phyloP scores from a whole-genome alignment of 2,329 filamentous ascomycete genomes.

The Cladosporium velox region DNA sequence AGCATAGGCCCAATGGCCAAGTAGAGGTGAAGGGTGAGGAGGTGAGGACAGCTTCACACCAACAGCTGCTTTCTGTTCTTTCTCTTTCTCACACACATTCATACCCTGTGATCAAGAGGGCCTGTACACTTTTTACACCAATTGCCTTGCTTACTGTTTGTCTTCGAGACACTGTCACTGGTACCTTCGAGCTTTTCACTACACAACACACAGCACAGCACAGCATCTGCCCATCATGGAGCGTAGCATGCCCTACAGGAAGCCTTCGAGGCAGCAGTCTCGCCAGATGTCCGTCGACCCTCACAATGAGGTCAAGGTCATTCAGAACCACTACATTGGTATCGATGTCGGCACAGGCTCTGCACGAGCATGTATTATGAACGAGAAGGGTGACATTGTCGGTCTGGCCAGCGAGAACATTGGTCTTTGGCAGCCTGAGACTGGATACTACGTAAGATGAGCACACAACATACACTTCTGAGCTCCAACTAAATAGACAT shows the following conservation, averaged over 20 bases:
- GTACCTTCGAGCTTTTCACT: background rate
- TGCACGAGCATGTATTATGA: constrained; percentile 93
- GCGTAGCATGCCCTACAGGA: constrained; percentile 35
- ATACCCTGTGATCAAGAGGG: background rate
- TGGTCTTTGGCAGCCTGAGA: constrained; percentile 56
- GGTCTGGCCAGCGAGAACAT: constrained; percentile 56
- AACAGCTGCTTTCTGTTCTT: background rate
- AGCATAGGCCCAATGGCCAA: constrained; percentile 14
- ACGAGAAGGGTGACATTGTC: constrained; percentile 84
- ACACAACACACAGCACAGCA: background rate
- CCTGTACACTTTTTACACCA: background rate
- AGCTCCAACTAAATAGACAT: constrained; percentile 14
- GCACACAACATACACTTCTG: background rate
- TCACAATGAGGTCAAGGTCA: constrained; percentile 59
- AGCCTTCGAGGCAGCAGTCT: constrained; percentile 42
- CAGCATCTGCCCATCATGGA: constrained; percentile 15
- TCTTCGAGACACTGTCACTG: background rate
- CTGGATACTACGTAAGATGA: constrained; percentile 54
- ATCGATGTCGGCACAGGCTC: constrained; percentile 97
- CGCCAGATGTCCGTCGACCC: constrained; percentile 53
- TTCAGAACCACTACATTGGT: constrained; percentile 70
- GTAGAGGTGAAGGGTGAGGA: constrained; percentile 7
- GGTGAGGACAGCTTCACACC: background rate
- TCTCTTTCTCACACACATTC: background rate
- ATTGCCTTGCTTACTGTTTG: background rate